These are phyloP conservation scores for Colletotrichum abscissum DNA, from an alignment of 2,329 filamentous ascomycete species.

Conservation along the genomic window DNA sequence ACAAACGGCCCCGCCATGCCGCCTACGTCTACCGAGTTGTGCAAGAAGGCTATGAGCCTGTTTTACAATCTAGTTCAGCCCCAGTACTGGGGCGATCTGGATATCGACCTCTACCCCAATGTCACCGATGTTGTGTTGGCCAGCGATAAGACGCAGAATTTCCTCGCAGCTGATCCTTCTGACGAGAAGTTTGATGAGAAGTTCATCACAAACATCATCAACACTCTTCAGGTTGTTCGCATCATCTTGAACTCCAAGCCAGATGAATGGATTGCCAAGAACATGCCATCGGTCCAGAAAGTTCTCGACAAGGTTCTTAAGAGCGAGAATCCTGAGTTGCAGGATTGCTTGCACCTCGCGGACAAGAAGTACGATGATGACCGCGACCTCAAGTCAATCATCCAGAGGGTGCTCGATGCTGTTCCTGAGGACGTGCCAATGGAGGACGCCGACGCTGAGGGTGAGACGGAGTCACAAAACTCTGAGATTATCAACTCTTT, in stretches of 20 bases:
- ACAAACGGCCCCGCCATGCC: conserved; percentile 60
- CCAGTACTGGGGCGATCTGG: conserved; percentile 90
- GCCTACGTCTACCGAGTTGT: conserved; percentile 77
- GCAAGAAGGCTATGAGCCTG: conserved; percentile 84
- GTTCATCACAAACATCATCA: conserved; percentile 89
- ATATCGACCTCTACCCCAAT: conserved; percentile 91
- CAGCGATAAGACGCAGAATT: conserved; percentile 78
- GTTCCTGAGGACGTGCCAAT: conserved; percentile 83
- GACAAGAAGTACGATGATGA: conserved; percentile 77
- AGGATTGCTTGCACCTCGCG: conserved; percentile 86
- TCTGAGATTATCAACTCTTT: conserved; percentile 90
- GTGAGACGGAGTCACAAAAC: conserved; percentile 81
- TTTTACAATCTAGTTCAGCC: conserved; percentile 87
- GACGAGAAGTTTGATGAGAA: conserved; percentile 85
- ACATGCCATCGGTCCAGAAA: conserved; percentile 83
- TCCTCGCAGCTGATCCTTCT: conserved; percentile 67
- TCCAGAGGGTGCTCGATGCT: conserved; percentile 87
- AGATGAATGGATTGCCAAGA: conserved; percentile 89
- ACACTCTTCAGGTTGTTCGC: conserved; percentile 91
- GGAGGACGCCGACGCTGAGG: conserved; percentile 84
- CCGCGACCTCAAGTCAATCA: conserved; percentile 77
- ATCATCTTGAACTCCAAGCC: conserved; percentile 89
- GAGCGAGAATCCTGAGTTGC: conserved; percentile 90
- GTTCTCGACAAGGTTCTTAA: conserved; percentile 90
- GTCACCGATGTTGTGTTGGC: conserved; percentile 88